Evolutionary conservation across 2,329 filamentous ascomycete genomes (phyloP).

Genomic region (Plectosphaerella plurivora): DNA sequence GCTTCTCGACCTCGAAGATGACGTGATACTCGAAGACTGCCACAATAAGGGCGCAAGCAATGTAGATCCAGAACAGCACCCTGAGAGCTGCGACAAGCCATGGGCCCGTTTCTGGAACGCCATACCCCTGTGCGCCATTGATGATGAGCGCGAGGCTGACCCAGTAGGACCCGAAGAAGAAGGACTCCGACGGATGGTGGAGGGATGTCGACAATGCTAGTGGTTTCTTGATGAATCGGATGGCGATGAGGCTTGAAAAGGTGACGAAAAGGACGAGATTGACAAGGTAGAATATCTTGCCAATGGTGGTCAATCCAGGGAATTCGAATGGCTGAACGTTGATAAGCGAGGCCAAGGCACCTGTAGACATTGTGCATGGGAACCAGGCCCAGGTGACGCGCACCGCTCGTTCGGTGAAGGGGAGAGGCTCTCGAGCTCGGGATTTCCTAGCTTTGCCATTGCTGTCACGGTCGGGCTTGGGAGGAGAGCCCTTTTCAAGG

Average conservation of each 20-base stretch:
- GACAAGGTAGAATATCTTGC: conserved; percentile 39
- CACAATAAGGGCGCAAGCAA: conserved; percentile 21
- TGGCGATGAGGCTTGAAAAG: conserved; percentile 48
- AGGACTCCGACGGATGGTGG: conserved; percentile 58
- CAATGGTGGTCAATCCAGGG: conserved; percentile 36
- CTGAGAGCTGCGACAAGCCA: conserved; percentile 44
- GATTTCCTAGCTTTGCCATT: background rate
- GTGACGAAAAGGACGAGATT: conserved; percentile 43
- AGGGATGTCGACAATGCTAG: conserved; percentile 56
- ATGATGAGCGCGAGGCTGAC: conserved; percentile 61
- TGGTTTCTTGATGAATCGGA: conserved; percentile 55
- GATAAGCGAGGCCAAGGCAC: conserved; percentile 19
- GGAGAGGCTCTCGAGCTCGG: background rate
- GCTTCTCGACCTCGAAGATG: conserved; percentile 27
- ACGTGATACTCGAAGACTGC: conserved; percentile 21
- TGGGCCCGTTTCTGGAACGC: conserved; percentile 36
- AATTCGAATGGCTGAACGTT: conserved; percentile 35
- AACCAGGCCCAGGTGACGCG: conserved; percentile 23
- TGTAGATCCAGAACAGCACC: conserved; percentile 47
- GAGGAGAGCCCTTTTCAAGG: background rate
- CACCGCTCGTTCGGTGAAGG: background rate
- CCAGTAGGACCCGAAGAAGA: conserved; percentile 57
- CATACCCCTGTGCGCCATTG: conserved; percentile 60
- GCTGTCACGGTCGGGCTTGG: background rate
- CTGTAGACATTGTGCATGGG: conserved; percentile 22